These are phyloP conservation scores for Chaetothyriales sp. DNA, from an alignment of 2,329 filamentous ascomycete genomes.

Conservation along the genomic window DNA sequence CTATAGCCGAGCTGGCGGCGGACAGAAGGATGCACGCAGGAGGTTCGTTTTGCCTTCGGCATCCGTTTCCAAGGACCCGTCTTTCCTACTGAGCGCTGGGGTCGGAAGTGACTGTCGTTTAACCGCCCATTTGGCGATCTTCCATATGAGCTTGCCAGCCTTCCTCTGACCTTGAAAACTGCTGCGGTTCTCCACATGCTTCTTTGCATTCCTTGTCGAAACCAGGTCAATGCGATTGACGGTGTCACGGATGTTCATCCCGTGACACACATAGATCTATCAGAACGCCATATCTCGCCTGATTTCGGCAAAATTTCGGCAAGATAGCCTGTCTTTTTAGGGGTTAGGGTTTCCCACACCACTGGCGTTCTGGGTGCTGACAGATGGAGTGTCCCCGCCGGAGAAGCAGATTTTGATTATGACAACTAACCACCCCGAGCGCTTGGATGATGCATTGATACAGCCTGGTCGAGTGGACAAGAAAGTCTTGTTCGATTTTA, in stretches of 20 bases:
- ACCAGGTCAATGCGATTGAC: slow-evolving; percentile 18
- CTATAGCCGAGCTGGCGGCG: background rate
- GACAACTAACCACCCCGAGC: slow-evolving; percentile 64
- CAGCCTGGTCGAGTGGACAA: slow-evolving; percentile 60
- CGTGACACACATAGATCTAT: too few species aligned
- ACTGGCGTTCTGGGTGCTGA: too few species aligned
- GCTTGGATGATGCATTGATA: slow-evolving; percentile 58
- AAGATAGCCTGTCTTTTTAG: too few species aligned
- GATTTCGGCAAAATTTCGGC: too few species aligned
- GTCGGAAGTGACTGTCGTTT: slow-evolving; percentile 11
- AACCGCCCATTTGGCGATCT: slow-evolving; percentile 19
- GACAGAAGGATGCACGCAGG: slow-evolving; percentile 15
- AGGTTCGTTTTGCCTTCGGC: slow-evolving; percentile 7
- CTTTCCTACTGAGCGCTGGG: slow-evolving; percentile 2
- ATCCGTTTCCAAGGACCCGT: slow-evolving; percentile 1
- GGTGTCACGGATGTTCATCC: too few species aligned
- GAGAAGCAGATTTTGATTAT: slow-evolving; percentile 72
- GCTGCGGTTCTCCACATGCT: background rate
- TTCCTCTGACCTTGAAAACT: background rate
- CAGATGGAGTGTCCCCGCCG: slow-evolving; percentile 67
- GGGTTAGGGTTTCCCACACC: too few species aligned
- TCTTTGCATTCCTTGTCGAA: slow-evolving; percentile 17
- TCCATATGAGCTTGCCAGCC: slow-evolving; percentile 13
- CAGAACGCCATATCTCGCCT: too few species aligned
- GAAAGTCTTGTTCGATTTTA: slow-evolving; percentile 46